Percentiles rank a stretch among this genome's conserved stretches.
Conservation (phyloP, 257 asterid species). For the Eucommia ulmoides region DNA sequence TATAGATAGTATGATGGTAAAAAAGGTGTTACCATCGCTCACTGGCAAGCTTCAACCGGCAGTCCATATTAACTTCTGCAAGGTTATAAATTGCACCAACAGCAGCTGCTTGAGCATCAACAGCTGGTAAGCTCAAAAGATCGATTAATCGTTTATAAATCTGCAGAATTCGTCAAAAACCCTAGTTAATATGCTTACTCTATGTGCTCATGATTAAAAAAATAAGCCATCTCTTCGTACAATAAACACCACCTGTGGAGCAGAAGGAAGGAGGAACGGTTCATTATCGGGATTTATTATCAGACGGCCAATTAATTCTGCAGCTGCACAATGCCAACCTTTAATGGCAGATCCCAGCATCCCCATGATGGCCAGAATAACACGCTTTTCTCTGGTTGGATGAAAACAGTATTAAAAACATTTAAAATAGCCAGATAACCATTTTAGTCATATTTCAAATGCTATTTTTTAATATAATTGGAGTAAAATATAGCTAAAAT, state of each 20-base stretch:
- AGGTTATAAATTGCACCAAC: slow-evolving; percentile 95
- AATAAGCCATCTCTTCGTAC: not conserved
- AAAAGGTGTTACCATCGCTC: slow-evolving; percentile 71
- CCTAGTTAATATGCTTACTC: not conserved
- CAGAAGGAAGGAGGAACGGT: slow-evolving; percentile 71
- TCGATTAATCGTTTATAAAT: slow-evolving; percentile 73
- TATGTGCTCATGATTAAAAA: no score
- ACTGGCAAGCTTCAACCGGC: slow-evolving; percentile 86
- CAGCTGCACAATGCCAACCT: slow-evolving; percentile 97
- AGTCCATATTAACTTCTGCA: slow-evolving; percentile 81
- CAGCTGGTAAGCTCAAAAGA: slow-evolving; percentile 78
- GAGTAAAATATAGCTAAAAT: no score
- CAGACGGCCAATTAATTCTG: slow-evolving; percentile 86
- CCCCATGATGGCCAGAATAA: slow-evolving; percentile 81
- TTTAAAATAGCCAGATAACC: no score
- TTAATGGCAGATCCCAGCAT: slow-evolving; percentile 77
- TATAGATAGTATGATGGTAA: no score
- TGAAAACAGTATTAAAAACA: no score
- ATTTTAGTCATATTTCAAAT: no score
- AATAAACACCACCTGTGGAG: slow-evolving; percentile 50
- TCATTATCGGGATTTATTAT: slow-evolving; percentile 93
- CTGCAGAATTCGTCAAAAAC: slow-evolving; percentile 25
- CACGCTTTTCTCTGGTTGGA: slow-evolving; percentile 51
- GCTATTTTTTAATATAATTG: no score
- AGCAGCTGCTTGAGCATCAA: slow-evolving; percentile 93